Percentiles rank a stretch among this genome's conserved stretches.
Evolutionary conservation across 1,284 basidiomycete species (phyloP).

Genomic region (Coriolopsis trogii): DNA sequence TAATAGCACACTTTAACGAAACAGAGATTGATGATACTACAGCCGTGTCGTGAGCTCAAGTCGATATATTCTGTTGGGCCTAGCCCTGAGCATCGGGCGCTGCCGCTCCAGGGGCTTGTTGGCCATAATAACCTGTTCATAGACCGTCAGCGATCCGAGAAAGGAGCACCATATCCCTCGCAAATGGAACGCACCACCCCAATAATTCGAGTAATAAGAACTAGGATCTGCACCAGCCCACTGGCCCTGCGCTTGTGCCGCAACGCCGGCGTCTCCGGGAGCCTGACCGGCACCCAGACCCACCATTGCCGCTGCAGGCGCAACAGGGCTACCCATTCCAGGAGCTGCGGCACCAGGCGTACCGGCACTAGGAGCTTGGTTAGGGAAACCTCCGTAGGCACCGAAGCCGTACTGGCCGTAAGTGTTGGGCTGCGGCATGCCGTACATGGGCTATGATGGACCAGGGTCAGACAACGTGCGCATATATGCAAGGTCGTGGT

Average conservation of each 20-base stretch:
- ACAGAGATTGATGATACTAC: constrained; percentile 29
- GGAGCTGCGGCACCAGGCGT: constrained; percentile 65
- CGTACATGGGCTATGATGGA: constrained; percentile 74
- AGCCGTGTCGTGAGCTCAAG: constrained; percentile 20
- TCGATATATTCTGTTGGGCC: constrained; percentile 41
- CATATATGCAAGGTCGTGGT: constrained; percentile 3
- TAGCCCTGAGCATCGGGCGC: constrained; percentile 61
- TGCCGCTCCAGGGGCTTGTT: constrained; percentile 62
- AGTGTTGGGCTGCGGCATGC: constrained; percentile 78
- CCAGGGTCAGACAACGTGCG: constrained; percentile 10
- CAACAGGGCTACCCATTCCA: constrained; percentile 67
- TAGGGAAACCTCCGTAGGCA: constrained; percentile 72
- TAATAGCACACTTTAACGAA: constrained; percentile 30
- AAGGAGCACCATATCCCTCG: neutral
- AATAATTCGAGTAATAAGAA: constrained; percentile 81
- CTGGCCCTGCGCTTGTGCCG: constrained; percentile 66
- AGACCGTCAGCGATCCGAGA: constrained; percentile 3
- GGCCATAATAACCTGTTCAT: constrained; percentile 80
- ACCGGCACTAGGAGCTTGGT: constrained; percentile 60
- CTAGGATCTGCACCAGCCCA: constrained; percentile 71
- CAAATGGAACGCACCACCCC: constrained; percentile 64
- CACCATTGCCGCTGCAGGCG: constrained; percentile 55
- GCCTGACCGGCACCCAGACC: constrained; percentile 56
- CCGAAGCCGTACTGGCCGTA: constrained; percentile 83
- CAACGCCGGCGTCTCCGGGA: constrained; percentile 55